Evolutionary conservation across 345 rosid genomes (phyloP).

Genomic region (Brassica cretica): DNA sequence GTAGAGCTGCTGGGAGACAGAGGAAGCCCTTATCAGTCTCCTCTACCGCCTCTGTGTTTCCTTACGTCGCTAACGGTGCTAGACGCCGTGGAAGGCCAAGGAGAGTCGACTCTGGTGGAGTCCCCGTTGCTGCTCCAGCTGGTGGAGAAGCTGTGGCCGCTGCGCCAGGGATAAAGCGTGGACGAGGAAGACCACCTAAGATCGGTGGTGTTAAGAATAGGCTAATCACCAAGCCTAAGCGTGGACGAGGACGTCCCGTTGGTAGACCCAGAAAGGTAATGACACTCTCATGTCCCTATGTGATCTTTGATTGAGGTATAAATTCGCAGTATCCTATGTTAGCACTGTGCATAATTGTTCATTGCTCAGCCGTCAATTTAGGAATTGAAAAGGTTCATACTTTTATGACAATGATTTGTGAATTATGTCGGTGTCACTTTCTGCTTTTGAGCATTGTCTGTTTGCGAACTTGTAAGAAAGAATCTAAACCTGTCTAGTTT

Average conservation of each 20-base stretch:
- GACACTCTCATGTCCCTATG: neutral
- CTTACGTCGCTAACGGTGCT: neutral
- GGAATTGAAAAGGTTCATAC: neutral
- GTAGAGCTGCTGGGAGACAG: slow-evolving; percentile 37
- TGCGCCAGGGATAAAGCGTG: slow-evolving; percentile 40
- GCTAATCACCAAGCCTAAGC: slow-evolving; percentile 36
- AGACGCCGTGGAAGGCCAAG: slow-evolving; percentile 45
- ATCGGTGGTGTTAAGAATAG: slow-evolving; percentile 33
- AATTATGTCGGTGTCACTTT: slow-evolving; percentile 25
- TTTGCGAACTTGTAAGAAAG: slow-evolving; percentile 2
- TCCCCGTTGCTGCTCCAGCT: slow-evolving; percentile 14
- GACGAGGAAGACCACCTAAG: slow-evolving; percentile 60
- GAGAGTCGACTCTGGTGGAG: slow-evolving; percentile 25
- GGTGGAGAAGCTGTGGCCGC: slow-evolving; percentile 10
- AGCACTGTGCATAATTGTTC: neutral
- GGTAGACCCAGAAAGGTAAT: slow-evolving; percentile 55
- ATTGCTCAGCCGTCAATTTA: neutral
- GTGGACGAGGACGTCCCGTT: slow-evolving; percentile 42
- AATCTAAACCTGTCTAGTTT: slow-evolving; percentile 15
- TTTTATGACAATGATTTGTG: slow-evolving; percentile 26
- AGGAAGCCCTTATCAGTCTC: slow-evolving; percentile 34
- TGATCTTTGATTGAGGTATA: neutral
- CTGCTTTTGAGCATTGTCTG: slow-evolving; percentile 20
- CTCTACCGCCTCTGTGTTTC: slow-evolving; percentile 22
- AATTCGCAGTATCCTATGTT: neutral